These are phyloP conservation scores for Macaranga tanarius DNA, from an alignment of 441 rosid genomes.

Conservation along the genomic window DNA sequence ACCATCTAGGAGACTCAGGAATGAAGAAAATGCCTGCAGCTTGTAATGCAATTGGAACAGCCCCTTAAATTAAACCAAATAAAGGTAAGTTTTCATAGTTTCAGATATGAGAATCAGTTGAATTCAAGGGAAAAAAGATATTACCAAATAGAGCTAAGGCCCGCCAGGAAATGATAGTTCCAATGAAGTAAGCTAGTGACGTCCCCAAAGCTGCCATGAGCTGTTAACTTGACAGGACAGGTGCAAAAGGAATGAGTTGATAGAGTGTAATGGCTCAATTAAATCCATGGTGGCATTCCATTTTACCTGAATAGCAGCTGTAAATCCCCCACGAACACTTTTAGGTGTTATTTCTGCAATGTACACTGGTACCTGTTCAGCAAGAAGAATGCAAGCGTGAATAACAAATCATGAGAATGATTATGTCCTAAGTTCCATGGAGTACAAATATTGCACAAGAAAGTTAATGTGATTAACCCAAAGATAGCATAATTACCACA, in stretches of 20 bases:
- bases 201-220: slow-evolving; percentile 44
- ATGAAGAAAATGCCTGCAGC: slow-evolving; percentile 48
- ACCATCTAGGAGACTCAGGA: slow-evolving; percentile 75
- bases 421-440: neutral
- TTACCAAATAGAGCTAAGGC: slow-evolving; percentile 50
- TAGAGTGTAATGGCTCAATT: neutral
- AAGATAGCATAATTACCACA: slow-evolving; percentile 40
- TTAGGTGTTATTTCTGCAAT: slow-evolving; percentile 68
- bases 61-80: slow-evolving; percentile 30
- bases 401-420: neutral
- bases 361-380: slow-evolving; percentile 46
- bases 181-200: slow-evolving; percentile 43
- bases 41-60: slow-evolving; percentile 42
- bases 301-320: slow-evolving; percentile 38
- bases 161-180: slow-evolving; percentile 55
- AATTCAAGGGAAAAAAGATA: too few relatives aligned
- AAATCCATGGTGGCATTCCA: too few relatives aligned
- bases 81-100: too few relatives aligned
- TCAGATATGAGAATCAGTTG: too few relatives aligned
- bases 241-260: neutral
- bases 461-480: too few relatives aligned
- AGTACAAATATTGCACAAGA: too few relatives aligned
- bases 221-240: slow-evolving; percentile 31
- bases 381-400: too few relatives aligned
- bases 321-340: slow-evolving; percentile 53